A percentile compares a stretch with the other conserved stretches of the same genome.
Evolutionary conservation across 83 land plant species (phyloP).

Genomic region (Diphasiastrum complanatum): DNA sequence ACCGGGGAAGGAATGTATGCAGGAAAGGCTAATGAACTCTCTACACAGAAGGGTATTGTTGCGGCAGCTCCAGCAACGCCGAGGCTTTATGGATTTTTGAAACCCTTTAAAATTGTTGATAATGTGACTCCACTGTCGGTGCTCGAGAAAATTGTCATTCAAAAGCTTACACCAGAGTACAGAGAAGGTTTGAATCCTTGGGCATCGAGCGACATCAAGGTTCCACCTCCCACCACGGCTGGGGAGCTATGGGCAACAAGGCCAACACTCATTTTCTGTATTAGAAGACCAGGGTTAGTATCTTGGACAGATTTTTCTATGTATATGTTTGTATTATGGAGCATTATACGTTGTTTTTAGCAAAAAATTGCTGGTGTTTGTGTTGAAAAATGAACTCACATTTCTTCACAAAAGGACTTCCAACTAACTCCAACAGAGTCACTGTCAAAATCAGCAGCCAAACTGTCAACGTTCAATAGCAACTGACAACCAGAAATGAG

Average conservation of each 20-base stretch:
- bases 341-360: background rate
- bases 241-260: constrained; percentile 47
- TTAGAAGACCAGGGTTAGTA: constrained; percentile 57
- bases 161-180: constrained; percentile 54
- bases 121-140: constrained; percentile 39
- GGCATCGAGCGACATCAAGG: constrained; percentile 12
- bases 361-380: too few species aligned
- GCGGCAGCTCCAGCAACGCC: constrained; percentile 40
- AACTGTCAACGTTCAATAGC: too few species aligned
- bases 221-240: constrained; percentile 50
- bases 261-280: constrained; percentile 46
- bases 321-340: background rate
- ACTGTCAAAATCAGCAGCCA: too few species aligned
- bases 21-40: background rate
- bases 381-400: too few species aligned
- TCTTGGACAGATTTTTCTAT: background rate
- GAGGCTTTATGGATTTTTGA: constrained; percentile 51
- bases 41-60: constrained; percentile 45
- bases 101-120: constrained; percentile 34
- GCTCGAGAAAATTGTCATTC: constrained; percentile 47
- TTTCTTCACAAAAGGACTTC: too few species aligned
- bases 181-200: constrained; percentile 41
- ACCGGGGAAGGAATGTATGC: background rate
- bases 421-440: too few species aligned
- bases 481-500: too few species aligned